phyloP scores from a whole-genome alignment of 345 rosid genomes.

The Populus pruinosa region DNA sequence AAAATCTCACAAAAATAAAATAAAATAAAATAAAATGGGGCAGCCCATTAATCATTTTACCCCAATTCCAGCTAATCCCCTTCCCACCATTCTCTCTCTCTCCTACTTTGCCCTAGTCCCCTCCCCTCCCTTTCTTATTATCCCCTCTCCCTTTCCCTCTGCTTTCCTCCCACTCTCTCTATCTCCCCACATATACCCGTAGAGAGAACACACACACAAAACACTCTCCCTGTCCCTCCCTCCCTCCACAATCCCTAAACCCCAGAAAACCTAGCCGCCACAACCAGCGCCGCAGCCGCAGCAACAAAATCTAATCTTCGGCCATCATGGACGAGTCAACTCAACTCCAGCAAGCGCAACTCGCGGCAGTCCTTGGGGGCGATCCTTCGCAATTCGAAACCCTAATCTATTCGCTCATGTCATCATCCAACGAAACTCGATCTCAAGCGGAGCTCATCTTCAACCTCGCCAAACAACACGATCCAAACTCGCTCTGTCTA shows the following conservation, averaged over 20 bases:
- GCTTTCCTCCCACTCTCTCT: conserved; percentile 5
- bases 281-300: conserved; percentile 1
- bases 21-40: neutral
- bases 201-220: neutral
- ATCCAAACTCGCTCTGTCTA: conserved; percentile 79
- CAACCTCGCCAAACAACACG: conserved; percentile 84
- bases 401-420: conserved; percentile 83
- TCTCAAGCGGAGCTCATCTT: conserved; percentile 79
- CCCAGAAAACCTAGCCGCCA: neutral
- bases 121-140: neutral
- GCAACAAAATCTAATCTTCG: conserved; percentile 7
- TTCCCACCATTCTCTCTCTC: neutral
- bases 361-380: conserved; percentile 73
- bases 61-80: conserved; percentile 18
- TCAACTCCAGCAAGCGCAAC: conserved; percentile 75
- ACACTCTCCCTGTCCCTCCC: neutral
- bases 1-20: neutral
- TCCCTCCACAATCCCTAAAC: neutral
- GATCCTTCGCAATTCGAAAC: conserved; percentile 83
- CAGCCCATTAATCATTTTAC: conserved; percentile 1
- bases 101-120: neutral
- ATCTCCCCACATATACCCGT: neutral
- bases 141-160: neutral
- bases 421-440: conserved; percentile 90
- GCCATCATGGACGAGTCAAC: conserved; percentile 67